A percentile compares a stretch with the other conserved stretches of the same genome.
Evolutionary conservation across 2,329 filamentous ascomycete species (phyloP).

Genomic region (Neobulgaria alba): DNA sequence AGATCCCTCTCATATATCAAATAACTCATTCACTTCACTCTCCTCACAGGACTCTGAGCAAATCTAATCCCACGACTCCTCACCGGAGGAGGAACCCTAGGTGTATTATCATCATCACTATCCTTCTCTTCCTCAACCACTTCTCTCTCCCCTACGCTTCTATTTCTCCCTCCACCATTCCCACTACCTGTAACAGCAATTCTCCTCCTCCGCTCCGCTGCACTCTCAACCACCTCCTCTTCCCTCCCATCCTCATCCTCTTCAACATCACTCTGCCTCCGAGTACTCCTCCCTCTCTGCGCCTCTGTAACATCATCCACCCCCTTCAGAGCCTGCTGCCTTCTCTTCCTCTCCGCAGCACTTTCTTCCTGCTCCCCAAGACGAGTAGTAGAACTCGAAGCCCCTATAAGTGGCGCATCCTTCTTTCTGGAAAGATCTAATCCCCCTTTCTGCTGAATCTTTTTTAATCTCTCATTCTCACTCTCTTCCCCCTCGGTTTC

Average conservation of each 20-base stretch:
- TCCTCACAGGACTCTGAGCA: slow-evolving; percentile 27
- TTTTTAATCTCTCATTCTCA: background rate
- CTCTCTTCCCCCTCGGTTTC: slow-evolving; percentile 7
- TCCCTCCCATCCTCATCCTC: slow-evolving; percentile 16
- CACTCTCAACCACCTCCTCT: slow-evolving; percentile 48
- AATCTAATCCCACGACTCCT: slow-evolving; percentile 27
- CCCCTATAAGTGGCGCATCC: background rate
- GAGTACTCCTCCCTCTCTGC: slow-evolving; percentile 8
- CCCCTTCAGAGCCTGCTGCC: slow-evolving; percentile 44
- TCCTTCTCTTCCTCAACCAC: slow-evolving; percentile 15
- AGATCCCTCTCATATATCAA: no score
- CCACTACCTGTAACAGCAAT: slow-evolving; percentile 63
- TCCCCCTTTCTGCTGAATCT: background rate
- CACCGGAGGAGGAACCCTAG: slow-evolving; percentile 22
- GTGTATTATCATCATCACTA: slow-evolving; percentile 25
- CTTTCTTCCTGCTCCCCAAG: slow-evolving; percentile 44
- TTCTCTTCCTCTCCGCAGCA: slow-evolving; percentile 58
- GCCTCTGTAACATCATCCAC: slow-evolving; percentile 31
- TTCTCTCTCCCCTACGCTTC: no score
- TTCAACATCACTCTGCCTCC: slow-evolving; percentile 7
- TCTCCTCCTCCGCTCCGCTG: slow-evolving; percentile 64
- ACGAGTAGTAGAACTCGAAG: background rate
- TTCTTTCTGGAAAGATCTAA: background rate
- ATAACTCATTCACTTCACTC: no score
- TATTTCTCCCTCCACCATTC: no score